Base-by-base conservation (phyloP, 495 filamentous ascomycete species). In the Filosporella fistucella region DNA sequence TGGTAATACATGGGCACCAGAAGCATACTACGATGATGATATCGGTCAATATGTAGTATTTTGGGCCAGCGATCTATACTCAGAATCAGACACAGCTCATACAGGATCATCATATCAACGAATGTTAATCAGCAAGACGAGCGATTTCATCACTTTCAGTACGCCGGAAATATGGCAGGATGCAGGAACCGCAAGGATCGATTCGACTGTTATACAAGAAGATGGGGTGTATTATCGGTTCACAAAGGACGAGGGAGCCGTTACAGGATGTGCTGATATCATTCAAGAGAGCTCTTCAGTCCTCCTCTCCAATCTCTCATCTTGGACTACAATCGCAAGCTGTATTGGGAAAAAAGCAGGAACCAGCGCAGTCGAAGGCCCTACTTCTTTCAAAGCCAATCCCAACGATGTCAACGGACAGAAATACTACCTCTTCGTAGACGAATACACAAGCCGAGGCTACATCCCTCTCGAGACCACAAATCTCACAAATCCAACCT, bases 271-370 rank as follows among this genome's bases (percentile, higher is more conserved):
- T 21, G 23, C 16, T 3, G 35, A 38, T 21, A 38, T 38, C 5
- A 38, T 38, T n/a, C 35, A 38, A 21, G 35, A 38, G 35, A 38
- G 35, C 18, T 38, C 35, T 21, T 38, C 35, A 16, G 35, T 21
- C 8, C 16, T 22, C 10, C 35, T 20, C 5, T 4, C 35, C 17
- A 38, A 22, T 21, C 13, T 16, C 4, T 7, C 32, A 35, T 12
- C 35, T 5, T 38, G 35, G 35, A 21, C 14, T 5, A 7, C 13
- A 4, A 22, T 38, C n/a, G n/a, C 14, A 21, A 4, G 5, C 11
- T 38, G 35, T 13, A 38, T 38, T 38, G 35, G 35, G 20, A 20
- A 22, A 3, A 38, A 38, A 21, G 35, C 35, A 8, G 35, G 35
- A 3, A 38, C 35, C 9, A 38, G 35, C 35, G 4, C 35, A 38